These are phyloP conservation scores for Viola pubescens DNA, from an alignment of 441 rosid species.

Conservation along the genomic window DNA sequence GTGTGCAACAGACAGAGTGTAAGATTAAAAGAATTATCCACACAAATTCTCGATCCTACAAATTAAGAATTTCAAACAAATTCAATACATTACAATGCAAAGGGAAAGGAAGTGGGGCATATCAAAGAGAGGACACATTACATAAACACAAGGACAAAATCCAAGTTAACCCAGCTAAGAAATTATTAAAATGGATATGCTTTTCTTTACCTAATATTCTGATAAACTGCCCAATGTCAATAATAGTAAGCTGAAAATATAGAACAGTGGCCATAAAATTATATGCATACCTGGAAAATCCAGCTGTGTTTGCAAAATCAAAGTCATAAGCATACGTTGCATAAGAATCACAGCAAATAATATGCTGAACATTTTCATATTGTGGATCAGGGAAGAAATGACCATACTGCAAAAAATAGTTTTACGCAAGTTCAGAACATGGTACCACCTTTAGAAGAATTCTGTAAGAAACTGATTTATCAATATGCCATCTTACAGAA, in stretches of 20 bases:
- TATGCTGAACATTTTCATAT: conserved; percentile 95
- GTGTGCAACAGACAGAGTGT: no score
- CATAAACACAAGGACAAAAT: neutral
- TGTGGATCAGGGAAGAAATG: conserved; percentile 99
- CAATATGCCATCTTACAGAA: conserved; percentile 45
- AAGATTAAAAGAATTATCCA: no score
- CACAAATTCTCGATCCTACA: no score
- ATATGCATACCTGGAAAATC: conserved; percentile 67
- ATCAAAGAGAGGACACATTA: neutral
- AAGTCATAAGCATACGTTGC: conserved; percentile 97
- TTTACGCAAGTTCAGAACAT: conserved; percentile 6
- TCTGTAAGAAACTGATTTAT: conserved; percentile 10
- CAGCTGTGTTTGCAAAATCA: conserved; percentile 63
- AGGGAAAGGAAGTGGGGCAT: neutral
- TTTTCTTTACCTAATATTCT: neutral
- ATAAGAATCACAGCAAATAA: conserved; percentile 93
- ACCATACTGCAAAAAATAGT: conserved; percentile 64
- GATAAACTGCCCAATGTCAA: neutral
- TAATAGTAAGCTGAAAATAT: conserved; percentile 6
- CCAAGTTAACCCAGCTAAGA: neutral
- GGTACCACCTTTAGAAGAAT: neutral
- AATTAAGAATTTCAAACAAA: conserved; percentile 4
- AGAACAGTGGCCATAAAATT: conserved; percentile 3
- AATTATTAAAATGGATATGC: neutral
- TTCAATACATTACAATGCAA: neutral